Evolutionary conservation across 2,329 filamentous ascomycete species (phyloP), one percentile per base, ranked within the genome.

Genomic region (Chaetomium olivaceum): DNA sequence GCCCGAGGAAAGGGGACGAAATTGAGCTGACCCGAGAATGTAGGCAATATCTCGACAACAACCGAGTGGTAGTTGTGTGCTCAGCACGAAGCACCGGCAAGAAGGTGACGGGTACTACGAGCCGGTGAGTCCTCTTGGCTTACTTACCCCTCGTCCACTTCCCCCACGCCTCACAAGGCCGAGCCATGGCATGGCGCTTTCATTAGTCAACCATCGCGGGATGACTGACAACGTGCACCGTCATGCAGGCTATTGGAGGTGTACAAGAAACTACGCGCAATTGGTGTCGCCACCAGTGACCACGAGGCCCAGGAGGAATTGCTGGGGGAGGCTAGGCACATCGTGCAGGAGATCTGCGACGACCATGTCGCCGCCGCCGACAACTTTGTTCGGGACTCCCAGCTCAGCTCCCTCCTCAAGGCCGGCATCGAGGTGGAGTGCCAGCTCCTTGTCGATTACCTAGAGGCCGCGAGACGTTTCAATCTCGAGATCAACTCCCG

Each of bases 21-120:
- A 12, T 31, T 14, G 43, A 27, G 19, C 61, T 68, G 59, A 67
- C 61, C 9, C 52, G 23, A 21, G 12, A 21, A 16, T 67, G 55
- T 69, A 90, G 87, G 71, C 81, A 84, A 23, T 85, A 83, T 75
- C 79, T 96, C 63, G 81, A 81, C 62, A 81, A 87, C 64, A 89
- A 92, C 75, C 89, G 89, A 77, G 88, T 97, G 70, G 93, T 93
- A 64, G 90, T 99, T 64, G 94, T 99, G 65, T 99, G 95, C 80
- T 99, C 95, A 67, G 95, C 95, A 51, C 85, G 95, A 76, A 97
- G 93, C 80, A 95, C 91, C 67, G 93, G 92, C 69, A 96, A 94
- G 76, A 99, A 99, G 81, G 87, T 89, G 62, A 92, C 96, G 73
- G 95, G 95, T 68, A 99, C 95, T 66, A 99, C 95, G 46, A 98